Base-by-base conservation (phyloP, 352 stramenopile genomes). In the Globisporangium lucens region DNA sequence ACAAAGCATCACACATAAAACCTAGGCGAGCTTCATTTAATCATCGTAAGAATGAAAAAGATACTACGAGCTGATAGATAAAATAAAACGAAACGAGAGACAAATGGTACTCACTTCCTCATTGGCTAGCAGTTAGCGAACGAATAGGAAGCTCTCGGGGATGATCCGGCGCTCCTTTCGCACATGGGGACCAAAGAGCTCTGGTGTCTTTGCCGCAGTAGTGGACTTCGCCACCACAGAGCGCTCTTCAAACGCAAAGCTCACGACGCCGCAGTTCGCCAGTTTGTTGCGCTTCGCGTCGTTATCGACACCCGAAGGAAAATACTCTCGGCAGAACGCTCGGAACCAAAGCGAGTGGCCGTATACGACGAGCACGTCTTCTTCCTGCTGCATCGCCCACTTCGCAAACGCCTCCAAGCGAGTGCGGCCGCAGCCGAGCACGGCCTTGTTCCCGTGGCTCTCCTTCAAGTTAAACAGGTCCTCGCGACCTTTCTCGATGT, bases 261-360 rank as follows among this genome's bases (percentile, higher is more conserved):
- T 84, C 38, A 91, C 83, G 12, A 95, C 80, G 4, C 74, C 88
- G 62, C 87, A 95, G 69, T 97, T 97, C 38, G 62, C 67, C 56
- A 96, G 77, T 60, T 96, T 97, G 27, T 69, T 67, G 27, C 43
- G 75, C 64, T 90, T 93, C 43, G 75, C 73, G 5, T 77, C 71
- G 56, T 90, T 78, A 6, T 70, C 15, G 0, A 77, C 36, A 22
- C 76, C 57, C 3, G 24, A n/a, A 10, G 85, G 82, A 30, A 96
- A 82, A 57, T 89, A 96, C 63, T 90, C 86, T 13, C 80, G 81
- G 65, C 84, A 95, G 61, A 96, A 97, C 12, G 84, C 83, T 1
- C 83, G 80, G 59, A 95, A 92, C 87, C 89, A 97, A 47, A 93
- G 75, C 68, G 89, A 96, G 73, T 97, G 89, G 35, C 89, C 89